phyloP scores from a whole-genome alignment of 1,139 yeast species.

The Magnusiomyces tetraspermus region DNA sequence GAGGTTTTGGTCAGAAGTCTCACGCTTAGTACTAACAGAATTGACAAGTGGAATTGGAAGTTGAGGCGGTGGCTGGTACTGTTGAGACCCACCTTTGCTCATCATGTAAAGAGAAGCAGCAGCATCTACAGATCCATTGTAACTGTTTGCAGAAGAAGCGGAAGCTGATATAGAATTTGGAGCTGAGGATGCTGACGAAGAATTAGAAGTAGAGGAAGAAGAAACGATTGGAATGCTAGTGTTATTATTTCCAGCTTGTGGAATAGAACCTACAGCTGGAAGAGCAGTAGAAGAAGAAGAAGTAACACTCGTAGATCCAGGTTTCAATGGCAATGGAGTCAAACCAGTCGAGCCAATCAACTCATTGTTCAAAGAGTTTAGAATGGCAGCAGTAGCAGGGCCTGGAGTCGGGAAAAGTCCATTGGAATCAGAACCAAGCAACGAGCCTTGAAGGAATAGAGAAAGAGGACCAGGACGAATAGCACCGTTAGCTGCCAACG shows the following conservation, averaged over 20 bases:
- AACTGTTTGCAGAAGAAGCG: slow-evolving; percentile 1
- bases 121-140: slow-evolving; percentile 11
- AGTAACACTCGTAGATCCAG: neutral
- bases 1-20: neutral
- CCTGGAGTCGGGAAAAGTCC: slow-evolving; percentile 34
- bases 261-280: neutral
- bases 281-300: neutral
- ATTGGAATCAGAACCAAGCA: slow-evolving; percentile 27
- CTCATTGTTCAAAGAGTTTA: slow-evolving; percentile 22
- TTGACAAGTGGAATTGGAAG: neutral
- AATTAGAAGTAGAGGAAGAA: neutral
- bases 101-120: slow-evolving; percentile 15
- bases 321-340: slow-evolving; percentile 8
- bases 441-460: slow-evolving; percentile 15
- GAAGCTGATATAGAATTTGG: slow-evolving; percentile 1
- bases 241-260: neutral
- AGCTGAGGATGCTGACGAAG: neutral
- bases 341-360: slow-evolving; percentile 13
- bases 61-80: slow-evolving; percentile 1
- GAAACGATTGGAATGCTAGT: neutral
- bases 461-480: slow-evolving; percentile 30
- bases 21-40: neutral
- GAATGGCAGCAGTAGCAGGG: slow-evolving; percentile 32
- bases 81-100: slow-evolving; percentile 6
- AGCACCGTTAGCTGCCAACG: slow-evolving; percentile 1